Percentiles rank a stretch among this genome's conserved stretches.
phyloP scores from a whole-genome alignment of 768 basidiomycete genomes.

The Sutorius australiensis region DNA sequence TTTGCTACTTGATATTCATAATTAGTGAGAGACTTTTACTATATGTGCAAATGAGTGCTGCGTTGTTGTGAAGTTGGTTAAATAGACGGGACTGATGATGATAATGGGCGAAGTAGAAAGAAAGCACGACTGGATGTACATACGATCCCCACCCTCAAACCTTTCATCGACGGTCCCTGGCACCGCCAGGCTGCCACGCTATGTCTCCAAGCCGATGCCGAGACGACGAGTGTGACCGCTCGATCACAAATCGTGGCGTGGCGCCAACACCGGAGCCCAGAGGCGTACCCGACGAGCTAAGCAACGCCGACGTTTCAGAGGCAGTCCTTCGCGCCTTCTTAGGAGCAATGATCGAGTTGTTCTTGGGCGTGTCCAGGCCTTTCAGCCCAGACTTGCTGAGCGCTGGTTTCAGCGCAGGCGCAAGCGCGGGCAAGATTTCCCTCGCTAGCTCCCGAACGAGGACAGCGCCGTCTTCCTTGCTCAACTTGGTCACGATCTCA shows the following conservation, averaged over 20 bases:
- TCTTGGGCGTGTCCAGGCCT: constrained; percentile 37
- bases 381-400: constrained; percentile 28
- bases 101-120: constrained; percentile 18
- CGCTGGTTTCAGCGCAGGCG: constrained; percentile 63
- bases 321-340: constrained; percentile 66
- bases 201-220: constrained; percentile 63
- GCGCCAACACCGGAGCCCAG: constrained; percentile 10
- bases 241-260: constrained; percentile 31
- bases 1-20: constrained; percentile 14
- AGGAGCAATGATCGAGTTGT: constrained; percentile 47
- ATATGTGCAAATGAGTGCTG: constrained; percentile 31
- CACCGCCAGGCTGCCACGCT: constrained; percentile 44
- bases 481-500: constrained; percentile 76
- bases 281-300: constrained; percentile 18
- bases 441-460: constrained; percentile 86
- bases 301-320: constrained; percentile 56
- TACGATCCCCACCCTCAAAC: neutral
- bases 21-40: constrained; percentile 25
- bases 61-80: constrained; percentile 13
- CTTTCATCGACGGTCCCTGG: constrained; percentile 20
- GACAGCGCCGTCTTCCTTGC: constrained; percentile 84
- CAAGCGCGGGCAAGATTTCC: constrained; percentile 76
- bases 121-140: constrained; percentile 9
- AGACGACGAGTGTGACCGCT: constrained; percentile 36
- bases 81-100: constrained; percentile 14